phyloP scores from a whole-genome alignment of 345 rosid genomes.

The Gossypium arboreum region DNA sequence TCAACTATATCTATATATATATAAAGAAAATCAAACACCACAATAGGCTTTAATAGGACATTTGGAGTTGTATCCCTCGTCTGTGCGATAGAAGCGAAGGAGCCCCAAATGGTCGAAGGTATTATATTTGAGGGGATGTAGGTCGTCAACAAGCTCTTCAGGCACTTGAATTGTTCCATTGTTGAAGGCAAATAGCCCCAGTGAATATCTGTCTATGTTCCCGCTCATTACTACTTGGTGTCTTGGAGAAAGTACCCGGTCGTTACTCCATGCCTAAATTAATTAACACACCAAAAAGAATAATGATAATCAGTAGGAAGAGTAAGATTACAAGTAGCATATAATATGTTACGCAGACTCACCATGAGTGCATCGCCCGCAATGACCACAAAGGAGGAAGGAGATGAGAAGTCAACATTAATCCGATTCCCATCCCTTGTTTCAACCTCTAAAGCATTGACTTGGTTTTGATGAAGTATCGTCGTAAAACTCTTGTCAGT shows the following conservation, averaged over 20 bases:
- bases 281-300: too few relatives aligned
- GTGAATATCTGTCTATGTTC: slow-evolving; percentile 41
- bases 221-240: slow-evolving; percentile 48
- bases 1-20: background rate
- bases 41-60: slow-evolving; percentile 48
- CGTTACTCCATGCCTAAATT: slow-evolving; percentile 57
- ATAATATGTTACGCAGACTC: background rate
- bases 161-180: slow-evolving; percentile 35
- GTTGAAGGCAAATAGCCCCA: slow-evolving; percentile 41
- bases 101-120: slow-evolving; percentile 46
- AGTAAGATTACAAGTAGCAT: background rate
- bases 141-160: slow-evolving; percentile 40
- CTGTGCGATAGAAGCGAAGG: slow-evolving; percentile 36
- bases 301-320: background rate
- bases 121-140: slow-evolving; percentile 44
- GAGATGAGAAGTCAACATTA: slow-evolving; percentile 36
- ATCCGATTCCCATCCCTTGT: slow-evolving; percentile 43
- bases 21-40: slow-evolving; percentile 21
- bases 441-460: slow-evolving; percentile 48
- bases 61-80: slow-evolving; percentile 36
- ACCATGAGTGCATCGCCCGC: slow-evolving; percentile 62
- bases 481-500: slow-evolving; percentile 57
- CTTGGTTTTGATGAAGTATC: slow-evolving; percentile 53
- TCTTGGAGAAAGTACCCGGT: slow-evolving; percentile 39
- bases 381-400: slow-evolving; percentile 44